phyloP scores from a whole-genome alignment of 1,284 basidiomycete genomes.

The Sanghuangporus baumii region DNA sequence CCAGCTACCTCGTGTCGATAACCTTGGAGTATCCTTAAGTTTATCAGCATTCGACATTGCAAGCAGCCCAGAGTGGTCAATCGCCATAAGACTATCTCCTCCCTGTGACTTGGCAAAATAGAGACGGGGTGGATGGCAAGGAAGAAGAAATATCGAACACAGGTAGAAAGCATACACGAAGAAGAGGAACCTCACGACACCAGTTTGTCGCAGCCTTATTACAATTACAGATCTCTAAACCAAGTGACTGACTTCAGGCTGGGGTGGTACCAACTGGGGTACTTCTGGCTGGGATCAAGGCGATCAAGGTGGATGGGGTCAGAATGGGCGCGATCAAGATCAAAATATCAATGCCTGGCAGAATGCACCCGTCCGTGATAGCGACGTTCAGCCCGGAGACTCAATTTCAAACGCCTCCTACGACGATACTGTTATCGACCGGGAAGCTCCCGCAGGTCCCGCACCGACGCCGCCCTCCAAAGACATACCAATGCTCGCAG shows the following conservation, averaged over 20 bases:
- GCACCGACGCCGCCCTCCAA: neutral
- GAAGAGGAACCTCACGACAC: neutral
- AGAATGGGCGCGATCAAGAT: neutral
- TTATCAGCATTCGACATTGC: neutral
- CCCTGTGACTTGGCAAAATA: neutral
- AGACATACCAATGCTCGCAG: neutral
- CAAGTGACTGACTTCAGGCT: neutral
- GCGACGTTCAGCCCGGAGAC: conserved; percentile 4
- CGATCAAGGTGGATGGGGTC: neutral
- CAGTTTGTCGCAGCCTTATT: neutral
- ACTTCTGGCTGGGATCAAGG: neutral
- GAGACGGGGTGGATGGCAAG: neutral
- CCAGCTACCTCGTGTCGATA: neutral
- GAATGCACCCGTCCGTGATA: neutral
- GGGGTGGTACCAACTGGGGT: neutral
- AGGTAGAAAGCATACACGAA: conserved; percentile 4
- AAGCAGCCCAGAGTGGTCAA: neutral
- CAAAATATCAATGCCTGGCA: neutral
- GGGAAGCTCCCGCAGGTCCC: neutral
- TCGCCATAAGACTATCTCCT: neutral
- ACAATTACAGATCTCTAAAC: neutral
- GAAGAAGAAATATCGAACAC: conserved; percentile 2
- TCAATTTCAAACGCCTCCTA: conserved; percentile 6
- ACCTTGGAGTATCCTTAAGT: neutral
- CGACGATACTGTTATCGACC: neutral